A percentile compares a stretch with the other conserved stretches of the same genome.
phyloP scores from a whole-genome alignment of 1,284 basidiomycete species.

The Ganoderma resinaceum region DNA sequence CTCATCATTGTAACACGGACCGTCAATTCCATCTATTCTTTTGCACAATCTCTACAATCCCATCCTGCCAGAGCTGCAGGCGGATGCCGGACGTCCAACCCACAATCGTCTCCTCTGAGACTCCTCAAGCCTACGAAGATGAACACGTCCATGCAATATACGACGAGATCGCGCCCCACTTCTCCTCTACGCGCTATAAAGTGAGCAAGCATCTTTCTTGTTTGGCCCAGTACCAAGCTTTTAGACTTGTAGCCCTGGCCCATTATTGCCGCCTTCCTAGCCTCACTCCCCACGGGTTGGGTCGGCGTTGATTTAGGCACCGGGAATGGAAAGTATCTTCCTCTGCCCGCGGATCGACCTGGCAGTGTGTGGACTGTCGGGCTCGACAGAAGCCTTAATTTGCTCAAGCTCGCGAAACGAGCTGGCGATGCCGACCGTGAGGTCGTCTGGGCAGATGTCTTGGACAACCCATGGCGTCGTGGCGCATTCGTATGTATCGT shows the following conservation, averaged over 20 bases:
- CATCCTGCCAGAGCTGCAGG: too few relatives aligned
- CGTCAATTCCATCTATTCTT: background rate
- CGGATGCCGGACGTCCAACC: constrained; percentile 45
- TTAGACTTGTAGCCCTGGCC: constrained; percentile 85
- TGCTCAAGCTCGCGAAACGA: constrained; percentile 77
- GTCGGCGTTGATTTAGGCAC: constrained; percentile 95
- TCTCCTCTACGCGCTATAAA: constrained; percentile 94
- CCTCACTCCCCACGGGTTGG: constrained; percentile 75
- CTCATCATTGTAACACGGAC: background rate
- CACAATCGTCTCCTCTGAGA: constrained; percentile 48
- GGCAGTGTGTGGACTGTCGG: constrained; percentile 78
- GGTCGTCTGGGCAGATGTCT: constrained; percentile 78
- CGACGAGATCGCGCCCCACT: constrained; percentile 91
- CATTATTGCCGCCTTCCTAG: constrained; percentile 85
- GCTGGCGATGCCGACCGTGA: constrained; percentile 68
- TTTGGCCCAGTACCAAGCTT: background rate
- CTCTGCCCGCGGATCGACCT: constrained; percentile 63
- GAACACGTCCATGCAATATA: constrained; percentile 87
- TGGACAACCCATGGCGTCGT: constrained; percentile 72
- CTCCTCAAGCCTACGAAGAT: constrained; percentile 70
- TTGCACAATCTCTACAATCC: background rate
- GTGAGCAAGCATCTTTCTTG: constrained; percentile 46
- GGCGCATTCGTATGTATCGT: constrained; percentile 77
- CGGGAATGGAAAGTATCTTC: constrained; percentile 97
- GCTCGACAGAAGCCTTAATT: constrained; percentile 80